Conservation (phyloP, 352 stramenopile genomes). For the Pythium sp. region DNA sequence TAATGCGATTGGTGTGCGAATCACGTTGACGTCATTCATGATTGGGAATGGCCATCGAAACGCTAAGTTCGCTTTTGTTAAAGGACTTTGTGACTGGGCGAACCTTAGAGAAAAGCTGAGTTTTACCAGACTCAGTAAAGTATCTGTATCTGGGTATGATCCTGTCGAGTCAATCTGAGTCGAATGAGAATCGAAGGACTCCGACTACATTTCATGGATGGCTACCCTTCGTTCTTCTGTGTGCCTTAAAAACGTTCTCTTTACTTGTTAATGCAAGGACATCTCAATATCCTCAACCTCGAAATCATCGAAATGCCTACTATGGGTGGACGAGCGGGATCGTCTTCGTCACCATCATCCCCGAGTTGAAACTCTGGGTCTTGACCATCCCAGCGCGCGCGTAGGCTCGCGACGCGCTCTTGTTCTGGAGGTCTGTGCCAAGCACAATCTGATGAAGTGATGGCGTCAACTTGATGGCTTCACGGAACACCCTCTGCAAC, state of each 20-base stretch:
- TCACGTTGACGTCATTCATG: background rate
- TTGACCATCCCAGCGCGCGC: conserved; percentile 19
- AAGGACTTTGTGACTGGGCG: too few species aligned
- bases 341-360: background rate
- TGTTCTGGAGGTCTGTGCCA: conserved; percentile 19
- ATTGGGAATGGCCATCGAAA: background rate
- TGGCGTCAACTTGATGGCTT: background rate
- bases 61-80: too few species aligned
- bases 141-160: too few species aligned
- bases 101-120: too few species aligned
- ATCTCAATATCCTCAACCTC: background rate
- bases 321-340: conserved; percentile 1
- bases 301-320: background rate
- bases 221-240: too few species aligned
- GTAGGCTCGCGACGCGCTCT: conserved; percentile 19
- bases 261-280: too few species aligned
- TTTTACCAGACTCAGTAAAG: too few species aligned
- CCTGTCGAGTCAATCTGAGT: too few species aligned
- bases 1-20: background rate
- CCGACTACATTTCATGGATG: too few species aligned
- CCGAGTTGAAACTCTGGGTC: conserved; percentile 5
- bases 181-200: too few species aligned
- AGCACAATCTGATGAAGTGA: conserved; percentile 9
- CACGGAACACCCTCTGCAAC: background rate
- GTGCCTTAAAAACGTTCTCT: too few species aligned